Conservation (phyloP, 306 rosid species). For the Abrus pulchellus region DNA sequence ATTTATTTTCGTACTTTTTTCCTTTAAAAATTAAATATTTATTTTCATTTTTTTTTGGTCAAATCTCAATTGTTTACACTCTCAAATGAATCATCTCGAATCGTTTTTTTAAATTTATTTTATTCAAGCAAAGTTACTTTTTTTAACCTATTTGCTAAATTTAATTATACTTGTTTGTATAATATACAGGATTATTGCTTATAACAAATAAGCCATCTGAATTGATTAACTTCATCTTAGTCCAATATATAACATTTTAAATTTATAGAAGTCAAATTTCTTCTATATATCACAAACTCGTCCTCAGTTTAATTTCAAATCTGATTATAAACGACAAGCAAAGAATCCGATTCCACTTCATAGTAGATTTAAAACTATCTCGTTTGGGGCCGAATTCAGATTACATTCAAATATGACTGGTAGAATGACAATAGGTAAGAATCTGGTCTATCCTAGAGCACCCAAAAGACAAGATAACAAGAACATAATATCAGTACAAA, state of each 20-base stretch:
- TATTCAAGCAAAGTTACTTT: too few relatives aligned
- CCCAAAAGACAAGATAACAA: background rate
- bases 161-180: too few relatives aligned
- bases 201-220: background rate
- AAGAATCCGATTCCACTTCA: slow-evolving; percentile 3
- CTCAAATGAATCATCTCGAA: too few relatives aligned
- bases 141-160: too few relatives aligned
- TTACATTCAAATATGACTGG: slow-evolving; percentile 22
- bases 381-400: background rate
- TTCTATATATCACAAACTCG: background rate
- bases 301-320: background rate
- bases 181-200: too few relatives aligned
- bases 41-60: too few relatives aligned
- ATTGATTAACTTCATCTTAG: background rate
- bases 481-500: background rate
- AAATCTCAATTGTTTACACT: too few relatives aligned
- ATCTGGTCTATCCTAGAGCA: background rate
- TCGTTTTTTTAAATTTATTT: too few relatives aligned
- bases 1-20: too few relatives aligned
- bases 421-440: background rate
- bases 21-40: too few relatives aligned
- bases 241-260: background rate
- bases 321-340: background rate
- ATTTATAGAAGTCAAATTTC: background rate
- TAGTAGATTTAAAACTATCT: background rate